Base-by-base conservation (phyloP, 2,329 filamentous ascomycete genomes). In the Alternaria viburni region DNA sequence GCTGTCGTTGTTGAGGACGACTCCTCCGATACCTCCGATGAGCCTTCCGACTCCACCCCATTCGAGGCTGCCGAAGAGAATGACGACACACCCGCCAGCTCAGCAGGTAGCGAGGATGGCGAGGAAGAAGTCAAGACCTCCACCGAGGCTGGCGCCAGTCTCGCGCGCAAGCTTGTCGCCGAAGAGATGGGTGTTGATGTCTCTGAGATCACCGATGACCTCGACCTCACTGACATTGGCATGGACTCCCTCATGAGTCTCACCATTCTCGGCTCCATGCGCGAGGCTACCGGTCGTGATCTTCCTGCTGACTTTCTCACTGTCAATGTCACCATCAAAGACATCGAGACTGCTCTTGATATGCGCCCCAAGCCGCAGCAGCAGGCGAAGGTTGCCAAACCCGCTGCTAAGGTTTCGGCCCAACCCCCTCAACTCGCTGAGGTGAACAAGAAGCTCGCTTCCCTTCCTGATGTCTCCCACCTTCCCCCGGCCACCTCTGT, bases 101-200 rank as follows among this genome's bases (percentile, higher is more conserved):
- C 83, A 41, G 81, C 81, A 44, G 82, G 82, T 10, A 84, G 83
- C 70, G 78, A 83, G 51, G 83, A 81, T 59, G 82, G 83, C 68
- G 73, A 76, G 3, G 63, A 76, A 32, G 70, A 75, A 7, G 58
- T 72, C 55, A 77, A 80, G 21, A 75, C 80, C 41, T 74, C 74
- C 15, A 68, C 71, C 12, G 76, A 79, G 51, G 78, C 80, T 25
- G 81, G 81, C 43, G 76, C 81, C 36, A 83, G 81, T 55, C 69
- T 85, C 46, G 84, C 83, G 19, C 81, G 83, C 59, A 82, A 82
- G 73, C 82, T 85, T 61, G 79, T 86, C 41, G 83, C 83, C 13
- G 80, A 84, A 58, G 84, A 85, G 77, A 91, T 92, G 86, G 89
- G 89, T 61, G 87, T 92, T n/a, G 87, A 89, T 23, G 82, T 90